Percentiles rank a stretch among this genome's conserved stretches.
phyloP scores from a whole-genome alignment of 176 grass and related monocot genomes.

The Bromus sterilis region DNA sequence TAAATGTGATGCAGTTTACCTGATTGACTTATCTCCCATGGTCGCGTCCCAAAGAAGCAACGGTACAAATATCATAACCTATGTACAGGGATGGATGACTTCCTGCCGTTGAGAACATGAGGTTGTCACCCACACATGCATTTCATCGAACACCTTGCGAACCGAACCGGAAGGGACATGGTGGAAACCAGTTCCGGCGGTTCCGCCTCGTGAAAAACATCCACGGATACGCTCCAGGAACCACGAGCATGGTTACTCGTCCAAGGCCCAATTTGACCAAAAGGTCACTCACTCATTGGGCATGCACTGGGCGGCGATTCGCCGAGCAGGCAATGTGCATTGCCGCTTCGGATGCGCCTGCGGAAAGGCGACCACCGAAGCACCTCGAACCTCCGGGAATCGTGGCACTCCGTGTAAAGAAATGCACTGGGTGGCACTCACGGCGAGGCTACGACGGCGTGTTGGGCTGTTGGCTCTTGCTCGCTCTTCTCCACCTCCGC shows the following conservation, averaged over 20 bases:
- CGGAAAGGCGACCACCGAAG: background rate
- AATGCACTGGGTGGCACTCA: background rate
- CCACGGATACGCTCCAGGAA: background rate
- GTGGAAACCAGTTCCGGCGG: background rate
- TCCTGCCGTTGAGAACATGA: background rate
- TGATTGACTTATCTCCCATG: background rate
- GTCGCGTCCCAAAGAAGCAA: background rate
- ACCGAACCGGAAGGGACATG: background rate
- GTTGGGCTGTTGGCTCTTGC: background rate
- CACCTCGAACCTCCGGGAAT: background rate
- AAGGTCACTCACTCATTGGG: background rate
- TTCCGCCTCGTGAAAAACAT: background rate
- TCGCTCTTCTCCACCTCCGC: background rate
- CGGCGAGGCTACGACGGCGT: background rate
- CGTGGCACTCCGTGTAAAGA: too few relatives aligned
- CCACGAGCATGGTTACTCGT: background rate
- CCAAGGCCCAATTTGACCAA: background rate
- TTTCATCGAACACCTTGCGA: background rate
- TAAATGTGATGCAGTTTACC: background rate
- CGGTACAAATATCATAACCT: background rate
- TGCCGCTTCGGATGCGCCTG: background rate
- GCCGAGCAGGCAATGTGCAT: background rate
- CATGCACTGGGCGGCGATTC: background rate
- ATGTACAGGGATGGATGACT: background rate
- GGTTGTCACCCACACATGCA: background rate